Evolutionary conservation across 2,329 filamentous ascomycete genomes (phyloP).

Genomic region (Purpureocillium lavendulum): DNA sequence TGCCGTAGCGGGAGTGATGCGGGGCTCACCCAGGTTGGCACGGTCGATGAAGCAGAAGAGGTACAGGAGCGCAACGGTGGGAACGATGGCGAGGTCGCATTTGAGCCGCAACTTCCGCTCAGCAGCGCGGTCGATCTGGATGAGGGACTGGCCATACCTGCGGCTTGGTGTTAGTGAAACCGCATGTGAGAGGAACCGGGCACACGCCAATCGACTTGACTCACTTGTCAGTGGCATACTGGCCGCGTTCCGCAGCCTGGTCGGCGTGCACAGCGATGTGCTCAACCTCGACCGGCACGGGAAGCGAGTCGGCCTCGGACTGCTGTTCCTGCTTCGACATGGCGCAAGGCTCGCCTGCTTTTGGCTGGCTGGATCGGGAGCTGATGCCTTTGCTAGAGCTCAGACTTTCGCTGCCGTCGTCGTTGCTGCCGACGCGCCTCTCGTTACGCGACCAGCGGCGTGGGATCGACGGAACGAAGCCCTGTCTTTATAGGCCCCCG

Average conservation of each 20-base stretch:
- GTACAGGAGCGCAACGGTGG: slow-evolving; percentile 58
- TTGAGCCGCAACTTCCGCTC: slow-evolving; percentile 53
- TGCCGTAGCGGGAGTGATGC: too few relatives aligned
- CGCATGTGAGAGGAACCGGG: too few relatives aligned
- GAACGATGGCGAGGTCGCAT: slow-evolving; percentile 57
- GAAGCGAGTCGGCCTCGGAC: neutral
- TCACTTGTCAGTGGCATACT: slow-evolving; percentile 38
- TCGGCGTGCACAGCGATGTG: too few relatives aligned
- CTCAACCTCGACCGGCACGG: neutral
- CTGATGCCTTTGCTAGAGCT: neutral
- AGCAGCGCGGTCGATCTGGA: slow-evolving; percentile 47
- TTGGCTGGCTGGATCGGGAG: neutral
- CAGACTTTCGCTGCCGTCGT: neutral
- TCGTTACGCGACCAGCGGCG: too few relatives aligned
- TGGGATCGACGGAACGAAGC: too few relatives aligned
- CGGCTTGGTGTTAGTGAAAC: neutral
- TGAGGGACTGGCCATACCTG: slow-evolving; percentile 39
- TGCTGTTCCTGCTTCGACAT: neutral
- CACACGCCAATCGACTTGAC: neutral
- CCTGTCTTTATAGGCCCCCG: too few relatives aligned
- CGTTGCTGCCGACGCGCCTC: too few relatives aligned
- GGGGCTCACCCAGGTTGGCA: slow-evolving; percentile 56
- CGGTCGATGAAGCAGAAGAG: slow-evolving; percentile 69
- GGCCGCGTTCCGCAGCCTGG: slow-evolving; percentile 31
- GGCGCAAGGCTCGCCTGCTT: neutral